Evolutionary conservation across 768 basidiomycete genomes (phyloP), one percentile per base, ranked within the genome.

Genomic region (Kwoniella sp.): DNA sequence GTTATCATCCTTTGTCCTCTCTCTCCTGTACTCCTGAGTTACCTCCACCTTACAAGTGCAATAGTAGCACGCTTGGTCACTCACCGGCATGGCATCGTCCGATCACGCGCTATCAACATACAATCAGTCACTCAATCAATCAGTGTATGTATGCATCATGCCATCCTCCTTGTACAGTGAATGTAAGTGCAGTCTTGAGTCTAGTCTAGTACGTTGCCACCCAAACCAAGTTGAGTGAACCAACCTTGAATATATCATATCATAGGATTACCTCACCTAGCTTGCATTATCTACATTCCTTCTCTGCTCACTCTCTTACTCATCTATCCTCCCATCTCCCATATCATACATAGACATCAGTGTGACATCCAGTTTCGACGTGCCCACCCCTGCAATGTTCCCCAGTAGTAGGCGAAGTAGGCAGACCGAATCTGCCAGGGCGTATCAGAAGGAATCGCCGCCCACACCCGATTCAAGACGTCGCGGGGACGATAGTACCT

Each of bases 371-470:
- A n/a, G n/a, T n/a, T n/a, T n/a, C n/a, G n/a, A n/a, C n/a, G n/a
- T n/a, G 13, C 48, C 22, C 22, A 24, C 48, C 10, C 22, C 46
- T 7, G 10, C 48, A 10, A 49, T 49, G 48, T 49, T 49, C 48
- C 48, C 48, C 8, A 49, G 48, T 17, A 26, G 48, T 26, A 22
- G 48, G 48, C 15, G 25, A 26, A 49, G 48, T 10, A 49, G 25
- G 48, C 48, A 49, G 48, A 49, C 48, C 10, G 48, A 10, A 5
- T 49, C 62, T 29, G 62, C 62, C 13, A 52, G 24, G 47, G 62
- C 62, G 22, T 64, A 64, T 58, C 62, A 64, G 55, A 56, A 53
- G 25, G 62, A 64, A 55, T 57, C 60, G 47, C 60, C 60, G 44
- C 56, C 56, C 25, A 30, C 53, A 6, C n/a, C 47, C 17, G 49